These are phyloP conservation scores for Dittrichia graveolens DNA, from an alignment of 129 eudicot genomes.

Conservation along the genomic window DNA sequence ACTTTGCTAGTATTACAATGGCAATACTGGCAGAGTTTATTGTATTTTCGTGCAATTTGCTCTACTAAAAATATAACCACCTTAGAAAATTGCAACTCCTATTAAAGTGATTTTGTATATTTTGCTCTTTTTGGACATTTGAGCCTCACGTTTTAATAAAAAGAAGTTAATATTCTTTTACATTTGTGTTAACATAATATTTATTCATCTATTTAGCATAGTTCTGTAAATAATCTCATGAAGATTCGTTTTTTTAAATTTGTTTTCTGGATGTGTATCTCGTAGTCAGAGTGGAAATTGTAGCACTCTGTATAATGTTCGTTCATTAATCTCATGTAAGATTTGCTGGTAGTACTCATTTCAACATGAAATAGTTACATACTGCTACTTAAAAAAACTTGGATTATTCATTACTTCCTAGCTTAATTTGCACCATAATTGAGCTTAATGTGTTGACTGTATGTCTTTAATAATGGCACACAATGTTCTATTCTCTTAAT, in stretches of 20 bases:
- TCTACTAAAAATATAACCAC: too few species aligned
- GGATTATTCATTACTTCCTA: too few species aligned
- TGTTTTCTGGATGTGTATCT: background rate
- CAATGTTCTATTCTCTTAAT: background rate
- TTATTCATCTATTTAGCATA: background rate
- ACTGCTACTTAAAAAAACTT: background rate
- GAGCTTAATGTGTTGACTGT: background rate
- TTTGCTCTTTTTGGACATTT: background rate
- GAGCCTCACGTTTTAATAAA: background rate
- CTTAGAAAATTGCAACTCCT: background rate
- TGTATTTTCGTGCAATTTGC: too few species aligned
- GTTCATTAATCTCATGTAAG: too few species aligned
- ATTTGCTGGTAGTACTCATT: too few species aligned
- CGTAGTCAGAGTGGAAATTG: background rate
- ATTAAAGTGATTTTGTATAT: background rate
- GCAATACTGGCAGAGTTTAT: too few species aligned
- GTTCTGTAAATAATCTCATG: too few species aligned
- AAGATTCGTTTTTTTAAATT: background rate
- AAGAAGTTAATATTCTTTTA: background rate
- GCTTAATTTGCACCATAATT: background rate
- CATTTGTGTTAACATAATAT: conserved; percentile 9
- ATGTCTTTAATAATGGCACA: background rate
- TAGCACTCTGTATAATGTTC: background rate
- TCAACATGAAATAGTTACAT: background rate
- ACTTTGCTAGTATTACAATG: too few species aligned